Conservation (phyloP, 495 filamentous ascomycete genomes). For the Podospora pseudoanserina region DNA sequence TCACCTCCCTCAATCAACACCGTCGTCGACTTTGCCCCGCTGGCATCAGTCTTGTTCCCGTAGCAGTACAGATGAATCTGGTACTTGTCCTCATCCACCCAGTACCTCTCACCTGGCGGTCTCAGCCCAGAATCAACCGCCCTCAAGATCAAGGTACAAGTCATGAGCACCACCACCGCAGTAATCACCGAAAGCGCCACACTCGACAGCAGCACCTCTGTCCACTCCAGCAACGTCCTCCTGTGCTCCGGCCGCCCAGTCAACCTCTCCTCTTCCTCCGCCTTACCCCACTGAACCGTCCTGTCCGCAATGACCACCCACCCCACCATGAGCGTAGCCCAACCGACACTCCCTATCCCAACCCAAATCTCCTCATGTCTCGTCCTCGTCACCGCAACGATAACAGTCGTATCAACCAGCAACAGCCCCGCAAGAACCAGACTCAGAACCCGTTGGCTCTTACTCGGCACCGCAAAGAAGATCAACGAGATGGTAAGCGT, state of each 20-base stretch:
- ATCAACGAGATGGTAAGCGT: conserved; percentile 73
- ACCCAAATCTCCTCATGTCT: conserved; percentile 86
- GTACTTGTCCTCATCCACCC: conserved; percentile 77
- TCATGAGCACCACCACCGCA: conserved; percentile 65
- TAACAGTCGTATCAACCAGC: conserved; percentile 72
- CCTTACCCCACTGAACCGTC: conserved; percentile 86
- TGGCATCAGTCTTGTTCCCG: conserved; percentile 55
- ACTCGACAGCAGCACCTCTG: conserved; percentile 69
- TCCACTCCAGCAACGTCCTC: conserved; percentile 77
- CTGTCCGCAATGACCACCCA: conserved; percentile 47
- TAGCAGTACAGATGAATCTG: conserved; percentile 80
- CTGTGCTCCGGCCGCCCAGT: conserved; percentile 87
- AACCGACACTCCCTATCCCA: conserved; percentile 78
- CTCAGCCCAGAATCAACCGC: conserved; percentile 68
- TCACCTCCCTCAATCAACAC: conserved; percentile 81
- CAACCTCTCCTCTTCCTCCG: conserved; percentile 84
- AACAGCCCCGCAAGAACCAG: conserved; percentile 67
- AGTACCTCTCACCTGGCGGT: conserved; percentile 67
- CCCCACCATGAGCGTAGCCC: conserved; percentile 49
- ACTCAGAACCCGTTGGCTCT: conserved; percentile 65
- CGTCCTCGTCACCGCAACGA: conserved; percentile 65
- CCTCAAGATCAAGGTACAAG: conserved; percentile 72
- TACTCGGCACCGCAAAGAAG: conserved; percentile 82
- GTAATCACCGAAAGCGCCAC: conserved; percentile 64
- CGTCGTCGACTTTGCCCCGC: conserved; percentile 57